These are phyloP conservation scores for Pseudogymnoascus sp. DNA, from an alignment of 2,329 filamentous ascomycete species.

Conservation along the genomic window DNA sequence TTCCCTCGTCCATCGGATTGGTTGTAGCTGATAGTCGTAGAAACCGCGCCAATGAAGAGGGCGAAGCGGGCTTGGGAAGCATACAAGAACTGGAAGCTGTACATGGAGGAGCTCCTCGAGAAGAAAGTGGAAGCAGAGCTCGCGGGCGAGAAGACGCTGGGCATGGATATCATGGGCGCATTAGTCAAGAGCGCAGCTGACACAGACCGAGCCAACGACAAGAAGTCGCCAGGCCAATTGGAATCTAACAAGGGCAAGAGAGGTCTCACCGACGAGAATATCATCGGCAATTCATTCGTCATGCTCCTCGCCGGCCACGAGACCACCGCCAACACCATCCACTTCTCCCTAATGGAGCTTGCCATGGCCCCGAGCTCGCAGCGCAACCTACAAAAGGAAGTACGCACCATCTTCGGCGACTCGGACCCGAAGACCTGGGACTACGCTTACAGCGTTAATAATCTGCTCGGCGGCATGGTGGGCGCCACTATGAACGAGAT, in stretches of 20 bases:
- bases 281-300: conserved; percentile 64
- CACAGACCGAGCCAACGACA: conserved; percentile 28
- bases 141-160: conserved; percentile 30
- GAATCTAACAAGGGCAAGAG: conserved; percentile 44
- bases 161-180: conserved; percentile 49
- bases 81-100: conserved; percentile 49
- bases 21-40: conserved; percentile 18
- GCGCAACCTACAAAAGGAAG: conserved; percentile 56
- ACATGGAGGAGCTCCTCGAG: conserved; percentile 52
- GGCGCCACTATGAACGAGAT: conserved; percentile 74
- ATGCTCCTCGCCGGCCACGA: conserved; percentile 71
- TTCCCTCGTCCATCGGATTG: background rate
- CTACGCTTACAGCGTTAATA: conserved; percentile 59
- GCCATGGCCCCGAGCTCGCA: conserved; percentile 59
- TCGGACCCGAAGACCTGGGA: conserved; percentile 56
- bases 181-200: conserved; percentile 40
- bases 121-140: conserved; percentile 41
- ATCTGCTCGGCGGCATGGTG: conserved; percentile 59
- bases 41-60: conserved; percentile 35
- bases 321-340: conserved; percentile 67
- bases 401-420: conserved; percentile 56
- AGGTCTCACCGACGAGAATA: conserved; percentile 53
- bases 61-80: conserved; percentile 39
- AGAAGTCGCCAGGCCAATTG: conserved; percentile 34
- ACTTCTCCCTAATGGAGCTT: conserved; percentile 62